phyloP scores from a whole-genome alignment of 352 stramenopile genomes.

The Lagenidium giganteum region DNA sequence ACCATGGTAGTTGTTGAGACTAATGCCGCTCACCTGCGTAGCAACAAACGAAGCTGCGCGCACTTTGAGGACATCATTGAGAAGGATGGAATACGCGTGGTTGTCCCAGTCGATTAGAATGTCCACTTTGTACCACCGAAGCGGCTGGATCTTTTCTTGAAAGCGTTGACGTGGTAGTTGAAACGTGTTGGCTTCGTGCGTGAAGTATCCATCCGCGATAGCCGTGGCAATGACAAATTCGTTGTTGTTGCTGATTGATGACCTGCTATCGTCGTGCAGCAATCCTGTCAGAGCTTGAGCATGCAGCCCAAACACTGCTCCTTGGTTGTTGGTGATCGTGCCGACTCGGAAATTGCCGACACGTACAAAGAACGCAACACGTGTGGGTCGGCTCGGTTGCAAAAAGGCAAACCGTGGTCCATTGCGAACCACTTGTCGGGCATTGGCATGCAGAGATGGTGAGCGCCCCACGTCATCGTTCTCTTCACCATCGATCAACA shows the following conservation, averaged over 20 bases:
- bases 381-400: constrained; percentile 23
- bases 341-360: constrained; percentile 39
- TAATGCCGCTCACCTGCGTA: constrained; percentile 39
- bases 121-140: constrained; percentile 95
- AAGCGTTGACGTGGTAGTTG: constrained; percentile 43
- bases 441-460: constrained; percentile 11
- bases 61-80: constrained; percentile 90
- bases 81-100: constrained; percentile 76
- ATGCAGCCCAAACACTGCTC: constrained; percentile 70
- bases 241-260: constrained; percentile 17
- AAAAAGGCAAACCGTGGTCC: constrained; percentile 41
- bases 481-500: constrained; percentile 52
- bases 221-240: constrained; percentile 65
- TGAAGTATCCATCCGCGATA: constrained; percentile 59
- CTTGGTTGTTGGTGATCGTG: constrained; percentile 39
- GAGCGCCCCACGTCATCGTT: constrained; percentile 14
- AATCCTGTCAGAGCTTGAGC: no score
- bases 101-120: constrained; percentile 85
- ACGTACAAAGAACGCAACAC: constrained; percentile 77
- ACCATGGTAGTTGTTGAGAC: constrained; percentile 76
- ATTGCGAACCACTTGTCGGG: constrained; percentile 30
- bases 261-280: no score
- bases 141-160: constrained; percentile 43
- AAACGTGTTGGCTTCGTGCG: constrained; percentile 70
- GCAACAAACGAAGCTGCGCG: constrained; percentile 43